Evolutionary conservation across 2,329 filamentous ascomycete genomes (phyloP).

Genomic region (Phoma sp.): DNA sequence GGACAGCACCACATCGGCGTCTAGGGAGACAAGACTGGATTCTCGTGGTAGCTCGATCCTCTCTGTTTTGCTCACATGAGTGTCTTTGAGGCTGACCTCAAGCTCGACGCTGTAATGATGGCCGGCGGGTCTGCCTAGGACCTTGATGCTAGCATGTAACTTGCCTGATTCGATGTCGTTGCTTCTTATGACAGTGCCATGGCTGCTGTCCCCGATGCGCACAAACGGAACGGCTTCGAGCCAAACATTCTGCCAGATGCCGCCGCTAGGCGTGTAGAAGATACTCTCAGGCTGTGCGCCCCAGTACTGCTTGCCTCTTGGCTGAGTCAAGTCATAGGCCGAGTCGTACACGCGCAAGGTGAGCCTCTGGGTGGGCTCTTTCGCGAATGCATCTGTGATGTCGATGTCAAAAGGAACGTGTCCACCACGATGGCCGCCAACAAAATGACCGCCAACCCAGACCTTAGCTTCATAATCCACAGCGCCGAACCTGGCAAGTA

Average conservation of each 20-base stretch:
- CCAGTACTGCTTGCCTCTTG: slow-evolving; percentile 73
- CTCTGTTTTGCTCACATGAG: slow-evolving; percentile 54
- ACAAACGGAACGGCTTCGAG: slow-evolving; percentile 61
- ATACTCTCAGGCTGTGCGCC: slow-evolving; percentile 65
- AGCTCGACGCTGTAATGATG: slow-evolving; percentile 60
- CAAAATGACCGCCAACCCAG: slow-evolving; percentile 61
- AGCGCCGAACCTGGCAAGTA: slow-evolving; percentile 64
- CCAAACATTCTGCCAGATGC: slow-evolving; percentile 66
- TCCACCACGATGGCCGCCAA: slow-evolving; percentile 64
- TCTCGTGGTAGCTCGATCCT: slow-evolving; percentile 57
- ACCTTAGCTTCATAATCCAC: slow-evolving; percentile 67
- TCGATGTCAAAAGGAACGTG: slow-evolving; percentile 66
- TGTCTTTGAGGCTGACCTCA: slow-evolving; percentile 59
- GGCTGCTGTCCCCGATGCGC: slow-evolving; percentile 62
- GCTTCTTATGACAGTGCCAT: slow-evolving; percentile 64
- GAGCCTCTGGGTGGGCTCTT: slow-evolving; percentile 42
- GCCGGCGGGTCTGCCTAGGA: slow-evolving; percentile 58
- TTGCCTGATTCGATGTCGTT: slow-evolving; percentile 61
- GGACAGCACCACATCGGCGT: slow-evolving; percentile 58
- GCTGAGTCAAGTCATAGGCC: slow-evolving; percentile 68
- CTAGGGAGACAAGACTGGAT: slow-evolving; percentile 56
- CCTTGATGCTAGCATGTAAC: slow-evolving; percentile 58
- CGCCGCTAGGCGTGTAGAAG: slow-evolving; percentile 64
- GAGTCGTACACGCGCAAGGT: slow-evolving; percentile 68
- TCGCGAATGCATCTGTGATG: slow-evolving; percentile 56